phyloP scores from a whole-genome alignment of 2,329 filamentous ascomycete species.

The Colletotrichum sojae region DNA sequence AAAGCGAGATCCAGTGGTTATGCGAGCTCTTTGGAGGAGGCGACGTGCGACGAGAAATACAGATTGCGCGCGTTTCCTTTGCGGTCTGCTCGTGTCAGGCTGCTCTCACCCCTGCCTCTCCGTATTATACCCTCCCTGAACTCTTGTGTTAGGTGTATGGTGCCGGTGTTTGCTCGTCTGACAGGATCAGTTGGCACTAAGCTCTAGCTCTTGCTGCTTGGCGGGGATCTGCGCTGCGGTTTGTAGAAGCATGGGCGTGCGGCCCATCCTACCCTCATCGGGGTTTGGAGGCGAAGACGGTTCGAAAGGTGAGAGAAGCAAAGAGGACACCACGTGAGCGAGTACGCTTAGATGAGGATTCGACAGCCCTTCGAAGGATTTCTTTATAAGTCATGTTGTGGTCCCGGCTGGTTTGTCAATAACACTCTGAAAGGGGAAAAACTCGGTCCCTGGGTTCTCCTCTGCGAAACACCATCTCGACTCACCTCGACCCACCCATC shows the following conservation, averaged over 20 bases:
- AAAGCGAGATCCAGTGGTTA: conserved; percentile 17
- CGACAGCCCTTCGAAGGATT: not conserved
- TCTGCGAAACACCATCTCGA: not conserved
- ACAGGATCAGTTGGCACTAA: not conserved
- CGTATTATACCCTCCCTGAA: no score
- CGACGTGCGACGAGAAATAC: conserved; percentile 1
- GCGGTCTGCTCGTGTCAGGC: conserved; percentile 1
- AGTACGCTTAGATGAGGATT: not conserved
- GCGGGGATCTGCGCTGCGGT: not conserved
- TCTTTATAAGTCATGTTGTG: not conserved
- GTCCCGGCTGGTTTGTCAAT: not conserved
- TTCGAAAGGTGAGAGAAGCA: not conserved
- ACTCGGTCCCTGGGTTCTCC: not conserved
- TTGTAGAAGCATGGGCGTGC: not conserved
- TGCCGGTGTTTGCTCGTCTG: conserved; percentile 16
- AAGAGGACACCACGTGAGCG: not conserved
- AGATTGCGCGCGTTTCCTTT: not conserved
- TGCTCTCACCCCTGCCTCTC: not conserved
- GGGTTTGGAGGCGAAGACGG: not conserved
- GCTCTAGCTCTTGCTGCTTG: not conserved
- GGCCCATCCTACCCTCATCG: not conserved
- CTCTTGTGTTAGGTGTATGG: not conserved
- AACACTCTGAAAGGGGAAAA: not conserved
- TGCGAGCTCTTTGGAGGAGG: not conserved
- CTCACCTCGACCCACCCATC: not conserved